A percentile compares a stretch with the other conserved stretches of the same genome.
Evolutionary conservation across 352 stramenopile genomes (phyloP).

Genomic region (Pythium phragmiticola): DNA sequence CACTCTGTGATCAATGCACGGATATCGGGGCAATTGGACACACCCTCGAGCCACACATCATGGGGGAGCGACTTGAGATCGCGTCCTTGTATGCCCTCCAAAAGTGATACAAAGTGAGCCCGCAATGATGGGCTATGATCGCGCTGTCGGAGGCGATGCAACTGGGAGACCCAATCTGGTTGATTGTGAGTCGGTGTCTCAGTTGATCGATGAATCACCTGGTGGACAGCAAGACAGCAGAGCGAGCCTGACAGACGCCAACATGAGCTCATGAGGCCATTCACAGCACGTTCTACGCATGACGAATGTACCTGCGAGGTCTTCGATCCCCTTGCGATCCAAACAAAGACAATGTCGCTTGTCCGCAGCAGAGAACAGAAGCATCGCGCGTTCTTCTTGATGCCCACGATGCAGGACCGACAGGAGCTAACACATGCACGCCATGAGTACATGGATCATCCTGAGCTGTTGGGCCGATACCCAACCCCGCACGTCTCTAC

Average conservation of each 20-base stretch:
- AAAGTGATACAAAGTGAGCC: constrained; percentile 44
- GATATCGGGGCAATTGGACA: constrained; percentile 23
- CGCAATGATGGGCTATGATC: constrained; percentile 45
- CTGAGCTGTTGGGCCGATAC: background rate
- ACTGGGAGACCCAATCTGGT: background rate
- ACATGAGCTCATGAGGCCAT: background rate
- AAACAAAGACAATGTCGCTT: constrained; percentile 30
- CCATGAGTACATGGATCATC: background rate
- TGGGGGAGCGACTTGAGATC: constrained; percentile 31
- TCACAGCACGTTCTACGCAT: background rate
- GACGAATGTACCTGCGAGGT: constrained; percentile 43
- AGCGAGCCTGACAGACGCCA: constrained; percentile 35
- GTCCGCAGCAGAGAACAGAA: constrained; percentile 48
- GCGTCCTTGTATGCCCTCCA: constrained; percentile 30
- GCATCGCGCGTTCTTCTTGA: constrained; percentile 44
- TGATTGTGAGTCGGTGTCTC: background rate
- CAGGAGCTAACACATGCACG: constrained; percentile 3
- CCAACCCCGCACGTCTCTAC: constrained; percentile 23
- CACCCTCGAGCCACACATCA: constrained; percentile 32
- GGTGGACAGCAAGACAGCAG: constrained; percentile 41
- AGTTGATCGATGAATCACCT: constrained; percentile 6
- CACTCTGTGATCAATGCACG: constrained; percentile 1
- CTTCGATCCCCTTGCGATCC: constrained; percentile 35
- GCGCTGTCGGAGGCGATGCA: background rate
- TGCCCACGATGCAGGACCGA: constrained; percentile 36